phyloP scores from a whole-genome alignment of 2,329 filamentous ascomycete genomes.

The Canariomyces notabilis region DNA sequence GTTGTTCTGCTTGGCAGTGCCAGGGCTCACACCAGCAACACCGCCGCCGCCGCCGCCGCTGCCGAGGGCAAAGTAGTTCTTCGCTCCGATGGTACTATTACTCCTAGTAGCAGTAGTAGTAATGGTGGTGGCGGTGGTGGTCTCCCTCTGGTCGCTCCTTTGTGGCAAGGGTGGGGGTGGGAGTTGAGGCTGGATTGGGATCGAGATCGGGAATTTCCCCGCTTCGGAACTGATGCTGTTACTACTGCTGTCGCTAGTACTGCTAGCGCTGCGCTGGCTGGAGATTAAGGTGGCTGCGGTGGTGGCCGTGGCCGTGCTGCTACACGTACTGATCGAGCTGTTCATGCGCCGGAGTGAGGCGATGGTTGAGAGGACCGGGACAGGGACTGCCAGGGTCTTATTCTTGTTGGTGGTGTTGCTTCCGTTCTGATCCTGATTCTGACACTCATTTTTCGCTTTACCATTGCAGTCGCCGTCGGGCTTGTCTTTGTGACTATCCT shows the following conservation, averaged over 20 bases:
- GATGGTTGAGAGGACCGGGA: conserved; percentile 35
- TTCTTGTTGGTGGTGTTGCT: background rate
- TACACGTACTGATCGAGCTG: conserved; percentile 40
- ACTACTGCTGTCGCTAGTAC: too few relatives aligned
- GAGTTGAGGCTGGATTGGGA: too few relatives aligned
- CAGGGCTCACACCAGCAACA: background rate
- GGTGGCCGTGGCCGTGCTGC: too few relatives aligned
- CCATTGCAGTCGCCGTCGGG: background rate
- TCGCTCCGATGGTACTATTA: conserved; percentile 32
- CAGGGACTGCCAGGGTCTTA: background rate
- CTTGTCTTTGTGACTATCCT: background rate
- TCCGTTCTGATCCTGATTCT: too few relatives aligned
- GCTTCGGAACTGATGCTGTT: too few relatives aligned
- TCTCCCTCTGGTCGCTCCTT: too few relatives aligned
- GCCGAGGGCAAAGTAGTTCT: conserved; percentile 46
- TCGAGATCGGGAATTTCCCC: too few relatives aligned
- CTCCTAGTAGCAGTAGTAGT: conserved; percentile 31
- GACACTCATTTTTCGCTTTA: too few relatives aligned
- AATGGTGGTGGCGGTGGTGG: background rate
- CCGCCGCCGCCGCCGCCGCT: conserved; percentile 11
- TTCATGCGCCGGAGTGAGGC: conserved; percentile 55
- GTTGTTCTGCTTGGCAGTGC: background rate
- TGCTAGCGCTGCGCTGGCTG: conserved; percentile 9
- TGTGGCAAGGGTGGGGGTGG: too few relatives aligned
- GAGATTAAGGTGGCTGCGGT: too few relatives aligned